Conservation (phyloP, 345 rosid genomes). For the Acer campestre region DNA sequence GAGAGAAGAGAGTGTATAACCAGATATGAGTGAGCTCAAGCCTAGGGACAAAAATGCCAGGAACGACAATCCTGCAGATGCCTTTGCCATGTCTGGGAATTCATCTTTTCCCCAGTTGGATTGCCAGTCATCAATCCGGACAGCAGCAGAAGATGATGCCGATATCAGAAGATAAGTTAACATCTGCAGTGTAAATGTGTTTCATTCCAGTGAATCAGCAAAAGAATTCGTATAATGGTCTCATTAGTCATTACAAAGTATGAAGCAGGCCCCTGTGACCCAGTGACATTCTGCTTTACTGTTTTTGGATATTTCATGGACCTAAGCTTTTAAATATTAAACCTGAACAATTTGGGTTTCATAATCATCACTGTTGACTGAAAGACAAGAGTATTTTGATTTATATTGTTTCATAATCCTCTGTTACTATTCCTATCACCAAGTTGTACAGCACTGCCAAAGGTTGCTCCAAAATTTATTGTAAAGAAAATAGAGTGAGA, state of each 20-base stretch:
- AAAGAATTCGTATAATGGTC: background rate
- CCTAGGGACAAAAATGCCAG: conserved; percentile 72
- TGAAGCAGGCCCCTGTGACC: background rate
- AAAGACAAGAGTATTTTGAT: too few species aligned
- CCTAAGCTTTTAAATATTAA: background rate
- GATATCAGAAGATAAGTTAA: conserved; percentile 83
- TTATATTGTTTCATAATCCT: too few species aligned
- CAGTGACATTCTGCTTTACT: background rate
- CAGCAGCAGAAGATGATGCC: conserved; percentile 81
- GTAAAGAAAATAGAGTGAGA: too few species aligned
- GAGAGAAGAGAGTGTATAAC: conserved; percentile 60
- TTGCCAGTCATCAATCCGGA: conserved; percentile 83
- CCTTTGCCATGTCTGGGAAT: conserved; percentile 83
- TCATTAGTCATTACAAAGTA: background rate
- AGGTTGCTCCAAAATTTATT: too few species aligned
- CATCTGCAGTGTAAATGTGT: conserved; percentile 42
- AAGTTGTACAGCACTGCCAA: too few species aligned
- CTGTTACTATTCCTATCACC: too few species aligned
- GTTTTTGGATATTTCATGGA: background rate
- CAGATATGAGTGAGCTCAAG: conserved; percentile 67
- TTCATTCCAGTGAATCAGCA: conserved; percentile 11
- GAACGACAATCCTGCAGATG: conserved; percentile 63
- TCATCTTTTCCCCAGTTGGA: conserved; percentile 80
- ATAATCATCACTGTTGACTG: too few species aligned
- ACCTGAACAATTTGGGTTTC: background rate